Evolutionary conservation across 2,329 filamentous ascomycete species (phyloP), one percentile per base, ranked within the genome.

Genomic region (Pestalotiopsis sp.): DNA sequence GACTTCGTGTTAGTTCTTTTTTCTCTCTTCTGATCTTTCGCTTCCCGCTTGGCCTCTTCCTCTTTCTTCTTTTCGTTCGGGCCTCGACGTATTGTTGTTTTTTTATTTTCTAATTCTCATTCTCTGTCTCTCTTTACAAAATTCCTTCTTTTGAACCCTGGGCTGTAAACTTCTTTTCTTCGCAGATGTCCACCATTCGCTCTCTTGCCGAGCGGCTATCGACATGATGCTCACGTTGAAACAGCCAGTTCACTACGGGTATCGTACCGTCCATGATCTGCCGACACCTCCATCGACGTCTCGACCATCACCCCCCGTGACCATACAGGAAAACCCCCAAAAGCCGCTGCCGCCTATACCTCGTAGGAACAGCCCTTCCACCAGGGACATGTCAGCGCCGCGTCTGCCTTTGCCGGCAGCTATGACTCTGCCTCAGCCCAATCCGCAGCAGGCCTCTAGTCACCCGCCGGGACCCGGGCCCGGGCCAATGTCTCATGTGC

Each of bases 401-500:
- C 90, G 88, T 75, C 82, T 93, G 83, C 91, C 91, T 78, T 88
- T 88, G 68, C 90, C 91, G 80, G 87, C 88, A 75, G 87, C 88
- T 78, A 88, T 92, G 87, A 85, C 87, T 74, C 80, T 91, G 73
- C 83, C 88, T 70, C 85, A 80, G 72, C 71, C 79, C 49, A 74
- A 74, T 45, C 74, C 76, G 65, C 72, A 75, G 70, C 76, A 73
- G 68, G 71, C 74, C 65, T 77, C 72, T 66, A 73, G 75, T 72
- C 77, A 77, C 58, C 75, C 72, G 49, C 70, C 72, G 66, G 71
- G 73, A 64, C 75, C 73, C 39, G 73, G 76, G 38, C 73, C 76
- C 20, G 70, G 74, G 70, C 70, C 76, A 70, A 77, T 77, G 71
- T 68, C 75, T 59, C 77, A 77, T 67, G 74, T 79, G 70, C 73